Base-by-base conservation (phyloP, 768 basidiomycete genomes). In the Tricholomella constricta region DNA sequence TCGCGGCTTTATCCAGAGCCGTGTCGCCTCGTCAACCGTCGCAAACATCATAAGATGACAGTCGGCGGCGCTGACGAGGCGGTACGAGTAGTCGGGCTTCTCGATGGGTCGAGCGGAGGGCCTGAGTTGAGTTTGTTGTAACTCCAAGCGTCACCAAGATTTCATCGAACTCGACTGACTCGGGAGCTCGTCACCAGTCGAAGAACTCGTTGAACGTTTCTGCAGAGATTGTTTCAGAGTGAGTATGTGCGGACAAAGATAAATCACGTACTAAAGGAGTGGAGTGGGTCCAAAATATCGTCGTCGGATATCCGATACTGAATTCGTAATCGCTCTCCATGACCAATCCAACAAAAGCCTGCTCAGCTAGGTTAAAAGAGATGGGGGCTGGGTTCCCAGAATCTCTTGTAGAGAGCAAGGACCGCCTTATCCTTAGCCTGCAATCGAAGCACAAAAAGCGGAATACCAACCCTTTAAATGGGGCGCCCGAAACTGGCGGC, bases 21-120 rank as follows among this genome's bases (percentile, higher is more conserved):
- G 76, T 2, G 94, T 97, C 1, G 96, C 96, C 51, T 92, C 90
- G 43, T 71, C 74, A 6, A 97, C 86, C 0, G 84, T 88, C 67
- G 91, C 86, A 69, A 98, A 99, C 1, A 87, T 84, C 88, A 98
- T 94, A 54, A 97, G 79, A n/a, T 97, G 88, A 65, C 91, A 98
- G 74, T 99, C 96, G 1, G 95, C 97, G n/a, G 84, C 85, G 52
- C 87, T 89, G 51, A 98, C 91, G 11, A 96, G 76, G 7, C 87
- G 84, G 43, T 76, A 80, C 0, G 91, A 86, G 65, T 99, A 83
- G 1, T 88, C 80, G 0, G 85, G 88, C 8, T 71, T 68, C 32
- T 89, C 85, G 26, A 89, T 71, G 0, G 91, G 94, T 2, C 96
- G 82, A 0, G 91, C 92, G 9, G 76, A 79, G 0, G 86, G 78